Evolutionary conservation across 768 basidiomycete species (phyloP).

Genomic region (Hortiboletus flavorubellus): DNA sequence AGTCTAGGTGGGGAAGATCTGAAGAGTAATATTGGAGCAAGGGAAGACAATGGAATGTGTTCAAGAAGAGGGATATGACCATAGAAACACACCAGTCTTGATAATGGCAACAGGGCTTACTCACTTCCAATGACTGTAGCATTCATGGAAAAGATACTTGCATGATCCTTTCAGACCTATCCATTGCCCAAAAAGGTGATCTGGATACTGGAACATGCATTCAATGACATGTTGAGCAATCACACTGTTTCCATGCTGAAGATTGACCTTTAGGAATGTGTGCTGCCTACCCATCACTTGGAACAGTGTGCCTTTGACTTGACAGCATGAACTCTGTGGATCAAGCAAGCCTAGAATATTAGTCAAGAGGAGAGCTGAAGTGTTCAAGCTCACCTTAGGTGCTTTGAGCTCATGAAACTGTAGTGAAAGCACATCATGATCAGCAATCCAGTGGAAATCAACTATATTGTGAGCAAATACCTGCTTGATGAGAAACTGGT

Average conservation of each 20-base stretch:
- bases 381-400: no score
- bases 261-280: background rate
- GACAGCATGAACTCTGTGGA: background rate
- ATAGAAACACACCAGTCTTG: no score
- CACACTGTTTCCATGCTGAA: background rate
- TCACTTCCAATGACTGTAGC: background rate
- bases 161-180: background rate
- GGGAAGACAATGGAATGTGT: no score
- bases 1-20: no score
- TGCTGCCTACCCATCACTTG: background rate
- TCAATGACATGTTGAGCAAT: background rate
- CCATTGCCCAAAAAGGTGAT: background rate
- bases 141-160: background rate
- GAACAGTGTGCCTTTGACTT: background rate
- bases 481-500: background rate
- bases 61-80: no score
- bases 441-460: no score
- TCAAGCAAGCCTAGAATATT: no score
- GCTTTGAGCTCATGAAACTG: no score
- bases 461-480: background rate
- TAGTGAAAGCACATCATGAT: no score
- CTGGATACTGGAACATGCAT: background rate
- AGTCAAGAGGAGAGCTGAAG: no score
- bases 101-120: background rate
- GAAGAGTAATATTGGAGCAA: no score